These are phyloP conservation scores for Cordyceps pruinosa DNA, from an alignment of 2,329 filamentous ascomycete genomes.

Conservation along the genomic window DNA sequence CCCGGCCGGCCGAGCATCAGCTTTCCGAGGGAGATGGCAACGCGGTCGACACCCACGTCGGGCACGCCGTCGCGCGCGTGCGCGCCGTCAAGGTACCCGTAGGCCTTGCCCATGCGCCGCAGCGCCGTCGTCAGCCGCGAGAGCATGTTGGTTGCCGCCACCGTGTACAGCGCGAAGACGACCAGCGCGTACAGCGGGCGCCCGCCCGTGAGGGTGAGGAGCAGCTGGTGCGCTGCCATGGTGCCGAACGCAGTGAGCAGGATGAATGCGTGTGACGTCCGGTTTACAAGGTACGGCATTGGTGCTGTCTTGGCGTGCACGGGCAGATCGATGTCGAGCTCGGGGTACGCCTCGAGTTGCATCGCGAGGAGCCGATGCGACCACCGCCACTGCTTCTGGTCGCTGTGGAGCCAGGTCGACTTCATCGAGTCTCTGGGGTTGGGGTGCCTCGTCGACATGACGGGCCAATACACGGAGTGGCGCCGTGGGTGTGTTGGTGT, in stretches of 20 bases:
- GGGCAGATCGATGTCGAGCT: slow-evolving; percentile 24
- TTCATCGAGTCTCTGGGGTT: slow-evolving; percentile 27
- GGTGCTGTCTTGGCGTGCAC: slow-evolving; percentile 31
- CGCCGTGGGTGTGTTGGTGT: too few species aligned
- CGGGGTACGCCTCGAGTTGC: slow-evolving; percentile 19
- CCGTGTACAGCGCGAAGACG: slow-evolving; percentile 29
- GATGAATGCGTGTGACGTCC: slow-evolving; percentile 29
- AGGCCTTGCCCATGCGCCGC: slow-evolving; percentile 27
- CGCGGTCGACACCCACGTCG: slow-evolving; percentile 26
- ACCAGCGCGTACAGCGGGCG: slow-evolving; percentile 21
- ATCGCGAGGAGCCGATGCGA: slow-evolving; percentile 24
- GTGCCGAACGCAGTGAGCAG: slow-evolving; percentile 28
- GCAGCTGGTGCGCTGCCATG: slow-evolving; percentile 27
- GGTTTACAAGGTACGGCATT: slow-evolving; percentile 29
- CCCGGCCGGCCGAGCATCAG: slow-evolving; percentile 24
- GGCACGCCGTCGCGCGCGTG: slow-evolving; percentile 34
- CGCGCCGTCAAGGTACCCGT: slow-evolving; percentile 34
- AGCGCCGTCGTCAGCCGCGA: slow-evolving; percentile 30
- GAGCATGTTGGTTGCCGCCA: slow-evolving; percentile 28
- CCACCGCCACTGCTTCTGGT: slow-evolving; percentile 21
- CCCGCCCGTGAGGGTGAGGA: slow-evolving; percentile 20
- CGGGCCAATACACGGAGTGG: too few species aligned
- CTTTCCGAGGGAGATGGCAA: slow-evolving; percentile 23
- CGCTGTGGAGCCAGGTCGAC: slow-evolving; percentile 26
- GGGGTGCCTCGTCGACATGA: background rate